Evolutionary conservation across 352 stramenopile species (phyloP).

Genomic region (Globisporangium sylvaticum): DNA sequence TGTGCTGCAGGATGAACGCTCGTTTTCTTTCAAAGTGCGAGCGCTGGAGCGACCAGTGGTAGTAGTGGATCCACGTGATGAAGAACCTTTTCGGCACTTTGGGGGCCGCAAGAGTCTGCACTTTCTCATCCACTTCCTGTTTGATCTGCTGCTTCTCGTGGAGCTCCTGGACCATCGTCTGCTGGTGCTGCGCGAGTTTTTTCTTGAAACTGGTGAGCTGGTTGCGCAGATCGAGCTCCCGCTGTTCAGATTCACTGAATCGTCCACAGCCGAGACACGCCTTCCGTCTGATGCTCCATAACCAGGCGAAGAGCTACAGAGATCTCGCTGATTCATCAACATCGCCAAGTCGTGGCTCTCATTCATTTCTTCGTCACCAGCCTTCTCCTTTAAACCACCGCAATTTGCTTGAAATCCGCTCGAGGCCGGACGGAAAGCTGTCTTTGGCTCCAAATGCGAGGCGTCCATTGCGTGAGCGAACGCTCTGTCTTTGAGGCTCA

Average conservation of each 20-base stretch:
- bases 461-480: not conserved
- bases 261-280: not conserved
- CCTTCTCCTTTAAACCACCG: too few species aligned
- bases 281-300: not conserved
- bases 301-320: not conserved
- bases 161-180: conserved; percentile 32
- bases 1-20: conserved; percentile 48
- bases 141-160: conserved; percentile 53
- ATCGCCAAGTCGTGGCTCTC: conserved; percentile 1
- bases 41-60: conserved; percentile 45
- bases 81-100: conserved; percentile 61
- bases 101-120: conserved; percentile 36
- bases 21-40: conserved; percentile 40
- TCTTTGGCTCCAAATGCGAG: not conserved
- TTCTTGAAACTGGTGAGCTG: conserved; percentile 38
- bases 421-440: not conserved
- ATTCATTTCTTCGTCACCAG: too few species aligned
- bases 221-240: conserved; percentile 62
- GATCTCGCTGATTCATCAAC: not conserved
- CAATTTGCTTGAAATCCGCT: too few species aligned
- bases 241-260: conserved; percentile 54
- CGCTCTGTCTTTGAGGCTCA: not conserved
- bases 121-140: conserved; percentile 40
- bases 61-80: conserved; percentile 49
- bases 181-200: conserved; percentile 44